Evolutionary conservation across 805 yeast genomes (phyloP), one percentile per base, ranked within the genome.

Genomic region (Candida maltosa): DNA sequence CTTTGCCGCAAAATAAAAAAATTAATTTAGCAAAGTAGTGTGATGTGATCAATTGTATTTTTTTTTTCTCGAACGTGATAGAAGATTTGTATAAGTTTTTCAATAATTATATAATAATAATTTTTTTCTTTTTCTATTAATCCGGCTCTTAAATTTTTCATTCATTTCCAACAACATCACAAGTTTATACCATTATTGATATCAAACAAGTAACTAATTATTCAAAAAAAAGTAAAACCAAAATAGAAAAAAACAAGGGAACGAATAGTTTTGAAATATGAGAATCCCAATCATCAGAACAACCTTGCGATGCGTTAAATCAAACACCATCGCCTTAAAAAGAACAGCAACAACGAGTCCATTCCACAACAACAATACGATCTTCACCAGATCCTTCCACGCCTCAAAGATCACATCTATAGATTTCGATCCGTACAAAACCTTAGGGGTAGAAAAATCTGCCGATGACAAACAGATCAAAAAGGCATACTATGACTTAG

Each of bases 401-500:
- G 45, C 73, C 1, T 53, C 76, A 1, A 35, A 44, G 4, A 34
- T 34, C 9, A n/a, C 32, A 14, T 40, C 37, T 10, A 54, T 68
- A 26, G 58, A 63, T 39, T 65, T 65, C 32, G 96, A 93, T 54
- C 99, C 99, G 0, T 93, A 93, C 61, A 70, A 78, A 42, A 76
- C 80, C 0, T 65, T 93, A 28, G 97, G 97, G 4, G 86, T 93
- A 19, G 76, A 74, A 18, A 76, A 75, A 42, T 56, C 55, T 34
- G 93, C 98, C 0, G 72, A 81, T 10, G 65, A 81, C 6, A 73
- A 86, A n/a, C 94, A 88, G 15, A 93, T 93, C 62, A 93, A 93
- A 61, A 89, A 89, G 60, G 91, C 96, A 2, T 93, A 93, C 65
- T 88, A 88, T 58, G 83, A 87, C 52, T 68, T 93, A 44, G 98